phyloP scores from a whole-genome alignment of 2,329 filamentous ascomycete species.

The Biscogniauxia sp. region DNA sequence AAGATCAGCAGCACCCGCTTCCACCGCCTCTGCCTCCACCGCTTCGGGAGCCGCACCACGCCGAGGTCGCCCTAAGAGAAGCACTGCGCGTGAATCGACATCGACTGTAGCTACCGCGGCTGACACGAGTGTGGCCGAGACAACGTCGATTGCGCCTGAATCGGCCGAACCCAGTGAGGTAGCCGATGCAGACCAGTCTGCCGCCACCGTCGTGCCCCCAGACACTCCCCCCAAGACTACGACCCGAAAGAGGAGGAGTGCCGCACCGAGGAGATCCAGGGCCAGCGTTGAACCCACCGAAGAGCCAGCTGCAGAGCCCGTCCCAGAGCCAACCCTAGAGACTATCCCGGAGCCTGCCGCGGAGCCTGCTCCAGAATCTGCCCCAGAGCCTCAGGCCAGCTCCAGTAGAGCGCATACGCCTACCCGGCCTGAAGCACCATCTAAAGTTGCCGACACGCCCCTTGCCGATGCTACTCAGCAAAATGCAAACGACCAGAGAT shows the following conservation, averaged over 20 bases:
- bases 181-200: constrained; percentile 52
- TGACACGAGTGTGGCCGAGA: no score
- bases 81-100: constrained; percentile 27
- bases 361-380: constrained; percentile 35
- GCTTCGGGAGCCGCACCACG: constrained; percentile 15
- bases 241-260: constrained; percentile 67
- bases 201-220: constrained; percentile 31
- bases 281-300: constrained; percentile 30
- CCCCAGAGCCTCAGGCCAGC: constrained; percentile 28
- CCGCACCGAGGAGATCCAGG: constrained; percentile 35
- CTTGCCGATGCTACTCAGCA: constrained; percentile 71
- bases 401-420: constrained; percentile 43
- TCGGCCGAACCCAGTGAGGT: constrained; percentile 58
- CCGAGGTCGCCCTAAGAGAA: constrained; percentile 43
- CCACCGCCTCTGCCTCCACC: neutral
- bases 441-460: constrained; percentile 53
- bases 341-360: constrained; percentile 20
- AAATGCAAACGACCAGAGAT: constrained; percentile 60
- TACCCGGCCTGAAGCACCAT: constrained; percentile 51
- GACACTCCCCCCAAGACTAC: constrained; percentile 44
- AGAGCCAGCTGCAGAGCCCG: constrained; percentile 38
- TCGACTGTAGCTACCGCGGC: no score
- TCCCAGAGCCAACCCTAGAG: constrained; percentile 37
- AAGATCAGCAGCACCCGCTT: constrained; percentile 37
- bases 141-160: constrained; percentile 22